A percentile compares a stretch with the other conserved stretches of the same genome.
Conservation (phyloP, 2,329 filamentous ascomycete genomes). For the Diaporthe sp. region DNA sequence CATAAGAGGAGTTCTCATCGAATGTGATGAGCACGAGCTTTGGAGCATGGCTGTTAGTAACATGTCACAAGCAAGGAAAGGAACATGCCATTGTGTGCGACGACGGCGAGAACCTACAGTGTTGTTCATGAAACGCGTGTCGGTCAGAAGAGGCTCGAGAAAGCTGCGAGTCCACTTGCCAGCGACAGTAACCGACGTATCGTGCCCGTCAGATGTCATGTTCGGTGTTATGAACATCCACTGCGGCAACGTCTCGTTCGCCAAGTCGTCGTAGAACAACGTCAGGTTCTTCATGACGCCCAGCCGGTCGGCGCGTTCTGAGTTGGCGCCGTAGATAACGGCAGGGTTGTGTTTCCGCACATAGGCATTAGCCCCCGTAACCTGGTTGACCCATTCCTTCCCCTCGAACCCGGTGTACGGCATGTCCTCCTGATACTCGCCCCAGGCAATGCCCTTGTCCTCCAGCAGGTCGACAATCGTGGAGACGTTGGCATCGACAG, state of each 20-base stretch:
- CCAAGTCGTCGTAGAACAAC: constrained; percentile 76
- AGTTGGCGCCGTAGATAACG: constrained; percentile 76
- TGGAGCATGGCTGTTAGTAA: constrained; percentile 63
- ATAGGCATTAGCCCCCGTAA: constrained; percentile 79
- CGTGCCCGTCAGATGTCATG: constrained; percentile 83
- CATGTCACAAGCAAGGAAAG: neutral
- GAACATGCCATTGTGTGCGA: neutral
- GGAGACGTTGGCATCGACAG: constrained; percentile 71
- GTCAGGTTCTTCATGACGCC: constrained; percentile 81
- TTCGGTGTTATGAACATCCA: constrained; percentile 80
- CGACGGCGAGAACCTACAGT: neutral
- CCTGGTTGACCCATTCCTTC: constrained; percentile 71
- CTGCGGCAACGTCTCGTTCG: constrained; percentile 75
- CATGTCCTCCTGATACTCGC: constrained; percentile 82
- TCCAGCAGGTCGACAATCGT: constrained; percentile 79
- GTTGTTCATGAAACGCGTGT: constrained; percentile 77
- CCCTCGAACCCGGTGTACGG: constrained; percentile 83
- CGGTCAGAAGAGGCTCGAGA: constrained; percentile 76
- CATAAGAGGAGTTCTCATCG: constrained; percentile 82
- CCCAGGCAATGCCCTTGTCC: constrained; percentile 75
- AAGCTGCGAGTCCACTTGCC: constrained; percentile 78
- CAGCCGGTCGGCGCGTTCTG: constrained; percentile 70
- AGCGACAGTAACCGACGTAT: constrained; percentile 77
- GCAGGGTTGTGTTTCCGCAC: constrained; percentile 85
- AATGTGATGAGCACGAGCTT: constrained; percentile 79